phyloP scores from a whole-genome alignment of 1,284 basidiomycete species.

The Fomitopsis palustris region DNA sequence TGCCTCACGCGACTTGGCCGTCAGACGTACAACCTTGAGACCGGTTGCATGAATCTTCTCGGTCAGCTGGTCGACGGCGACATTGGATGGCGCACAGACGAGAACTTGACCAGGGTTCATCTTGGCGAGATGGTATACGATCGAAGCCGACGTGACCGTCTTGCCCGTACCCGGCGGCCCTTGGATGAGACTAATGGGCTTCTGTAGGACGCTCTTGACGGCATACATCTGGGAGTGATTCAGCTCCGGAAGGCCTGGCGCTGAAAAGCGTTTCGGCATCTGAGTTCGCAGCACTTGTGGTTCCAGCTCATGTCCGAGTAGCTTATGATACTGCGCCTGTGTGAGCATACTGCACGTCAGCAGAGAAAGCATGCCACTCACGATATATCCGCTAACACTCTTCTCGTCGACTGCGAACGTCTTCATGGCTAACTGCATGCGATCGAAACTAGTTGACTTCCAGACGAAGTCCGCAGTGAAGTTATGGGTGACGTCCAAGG shows the following conservation, averaged over 20 bases:
- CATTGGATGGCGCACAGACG: constrained; percentile 98
- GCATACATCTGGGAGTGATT: constrained; percentile 99
- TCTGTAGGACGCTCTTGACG: constrained; percentile 97
- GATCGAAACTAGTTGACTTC: constrained; percentile 99
- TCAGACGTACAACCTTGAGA: constrained; percentile 95
- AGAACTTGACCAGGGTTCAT: constrained; percentile 99
- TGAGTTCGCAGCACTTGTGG: constrained; percentile 87
- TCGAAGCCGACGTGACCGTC: constrained; percentile 99
- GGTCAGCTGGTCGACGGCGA: constrained; percentile 98
- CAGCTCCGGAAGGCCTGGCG: constrained; percentile 95
- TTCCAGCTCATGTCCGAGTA: constrained; percentile 94
- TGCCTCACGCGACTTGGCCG: constrained; percentile 97
- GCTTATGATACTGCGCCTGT: constrained; percentile 83
- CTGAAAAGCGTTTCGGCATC: constrained; percentile 97
- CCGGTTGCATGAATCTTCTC: constrained; percentile 99
- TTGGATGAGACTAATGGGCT: constrained; percentile 97
- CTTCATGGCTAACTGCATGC: constrained; percentile 99
- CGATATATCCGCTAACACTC: constrained; percentile 97
- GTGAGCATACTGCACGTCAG: background rate
- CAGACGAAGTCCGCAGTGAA: constrained; percentile 98
- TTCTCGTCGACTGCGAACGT: constrained; percentile 99
- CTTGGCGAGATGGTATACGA: constrained; percentile 97
- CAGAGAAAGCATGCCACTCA: constrained; percentile 36
- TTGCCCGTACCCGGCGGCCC: constrained; percentile 99
- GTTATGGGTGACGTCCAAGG: constrained; percentile 90